These are phyloP conservation scores for Coemansia sp. DNA, from an alignment of 192 early-diverging fungal species.

Conservation along the genomic window DNA sequence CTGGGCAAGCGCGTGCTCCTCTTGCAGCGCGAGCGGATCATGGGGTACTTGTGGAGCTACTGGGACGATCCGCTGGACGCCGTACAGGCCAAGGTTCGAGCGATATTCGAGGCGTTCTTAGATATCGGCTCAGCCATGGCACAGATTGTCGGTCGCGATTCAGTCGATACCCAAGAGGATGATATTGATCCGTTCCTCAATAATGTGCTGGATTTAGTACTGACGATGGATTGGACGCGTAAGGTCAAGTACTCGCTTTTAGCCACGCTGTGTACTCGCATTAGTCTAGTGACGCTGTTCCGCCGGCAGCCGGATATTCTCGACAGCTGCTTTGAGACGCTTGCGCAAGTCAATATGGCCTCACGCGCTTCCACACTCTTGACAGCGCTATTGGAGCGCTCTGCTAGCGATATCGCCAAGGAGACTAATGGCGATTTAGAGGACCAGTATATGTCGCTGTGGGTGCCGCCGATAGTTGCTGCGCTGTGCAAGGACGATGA, in stretches of 20 bases:
- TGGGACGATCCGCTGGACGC: conserved; percentile 90
- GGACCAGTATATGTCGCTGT: conserved; percentile 21
- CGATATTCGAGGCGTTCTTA: conserved; percentile 71
- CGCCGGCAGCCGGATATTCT: conserved; percentile 63
- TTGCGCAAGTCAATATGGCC: conserved; percentile 59
- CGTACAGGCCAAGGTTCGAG: conserved; percentile 69
- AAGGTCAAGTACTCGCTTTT: conserved; percentile 84
- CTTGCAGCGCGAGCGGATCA: conserved; percentile 58
- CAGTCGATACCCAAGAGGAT: neutral
- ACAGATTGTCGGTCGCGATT: conserved; percentile 17
- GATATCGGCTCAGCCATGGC: conserved; percentile 58
- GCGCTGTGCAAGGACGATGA: conserved; percentile 49
- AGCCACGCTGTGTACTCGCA: conserved; percentile 53
- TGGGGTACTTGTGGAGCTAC: conserved; percentile 73
- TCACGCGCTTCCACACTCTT: conserved; percentile 54
- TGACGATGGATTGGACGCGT: conserved; percentile 77
- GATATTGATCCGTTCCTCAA: conserved; percentile 52
- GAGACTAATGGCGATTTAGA: conserved; percentile 10
- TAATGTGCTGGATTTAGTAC: conserved; percentile 63
- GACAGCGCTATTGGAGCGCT: conserved; percentile 38
- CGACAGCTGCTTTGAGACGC: conserved; percentile 58
- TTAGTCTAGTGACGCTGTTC: conserved; percentile 56
- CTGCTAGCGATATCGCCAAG: conserved; percentile 4
- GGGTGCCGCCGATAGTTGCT: conserved; percentile 22
- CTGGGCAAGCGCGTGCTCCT: conserved; percentile 46